Conservation (phyloP, 495 filamentous ascomycete genomes). For the Penicillium tannophilum region DNA sequence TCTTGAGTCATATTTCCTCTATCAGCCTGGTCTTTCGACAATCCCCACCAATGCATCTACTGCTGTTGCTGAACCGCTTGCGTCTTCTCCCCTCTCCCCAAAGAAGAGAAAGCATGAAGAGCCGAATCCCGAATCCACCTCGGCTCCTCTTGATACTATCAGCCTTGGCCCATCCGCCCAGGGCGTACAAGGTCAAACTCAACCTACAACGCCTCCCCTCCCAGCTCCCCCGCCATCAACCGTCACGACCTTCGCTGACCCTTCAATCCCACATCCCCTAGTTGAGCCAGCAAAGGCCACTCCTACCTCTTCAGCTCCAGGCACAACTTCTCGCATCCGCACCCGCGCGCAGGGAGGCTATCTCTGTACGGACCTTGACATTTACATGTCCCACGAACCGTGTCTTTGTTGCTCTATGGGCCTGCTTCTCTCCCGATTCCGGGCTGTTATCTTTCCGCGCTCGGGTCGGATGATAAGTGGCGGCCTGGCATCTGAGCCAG, state of each 20-base stretch:
- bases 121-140: slow-evolving; percentile 17
- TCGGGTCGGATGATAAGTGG: slow-evolving; percentile 45
- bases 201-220: slow-evolving; percentile 4
- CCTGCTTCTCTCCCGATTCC: slow-evolving; percentile 86
- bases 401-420: slow-evolving; percentile 98
- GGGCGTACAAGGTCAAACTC: not conserved
- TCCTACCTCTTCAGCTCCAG: not conserved
- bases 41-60: not conserved
- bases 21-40: slow-evolving; percentile 17
- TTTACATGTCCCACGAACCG: slow-evolving; percentile 92
- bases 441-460: slow-evolving; percentile 73
- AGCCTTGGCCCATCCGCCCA: not conserved
- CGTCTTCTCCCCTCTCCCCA: slow-evolving; percentile 9
- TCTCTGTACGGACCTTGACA: slow-evolving; percentile 85
- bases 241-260: not conserved
- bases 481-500: slow-evolving; percentile 43
- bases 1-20: slow-evolving; percentile 43
- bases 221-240: slow-evolving; percentile 24
- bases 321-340: slow-evolving; percentile 34
- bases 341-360: slow-evolving; percentile 71
- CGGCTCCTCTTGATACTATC: slow-evolving; percentile 1
- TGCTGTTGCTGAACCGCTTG: not conserved
- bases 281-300: slow-evolving; percentile 5
- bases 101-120: slow-evolving; percentile 28
- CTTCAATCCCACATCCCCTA: not conserved